Evolutionary conservation across 2,329 filamentous ascomycete species (phyloP).

Genomic region (Cytospora mali): DNA sequence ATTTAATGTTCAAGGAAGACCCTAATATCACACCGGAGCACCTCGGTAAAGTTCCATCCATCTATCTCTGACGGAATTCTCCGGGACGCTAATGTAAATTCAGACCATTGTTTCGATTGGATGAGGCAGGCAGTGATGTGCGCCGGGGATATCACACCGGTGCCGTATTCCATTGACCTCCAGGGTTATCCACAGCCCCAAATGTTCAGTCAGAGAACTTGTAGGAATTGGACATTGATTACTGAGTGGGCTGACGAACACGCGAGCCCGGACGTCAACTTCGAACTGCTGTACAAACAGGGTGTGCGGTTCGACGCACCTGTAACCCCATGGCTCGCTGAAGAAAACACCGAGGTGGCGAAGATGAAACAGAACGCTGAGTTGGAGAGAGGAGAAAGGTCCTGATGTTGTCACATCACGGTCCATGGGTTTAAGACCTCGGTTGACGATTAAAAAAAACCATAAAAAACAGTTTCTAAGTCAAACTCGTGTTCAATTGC

Average conservation of each 20-base stretch:
- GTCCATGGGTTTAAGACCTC: neutral
- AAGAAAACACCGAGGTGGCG: neutral
- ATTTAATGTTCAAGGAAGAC: neutral
- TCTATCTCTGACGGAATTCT: neutral
- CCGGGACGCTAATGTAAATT: neutral
- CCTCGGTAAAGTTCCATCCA: neutral
- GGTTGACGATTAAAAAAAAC: no score
- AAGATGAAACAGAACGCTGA: neutral
- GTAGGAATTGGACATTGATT: neutral
- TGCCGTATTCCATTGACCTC: neutral
- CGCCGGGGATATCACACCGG: neutral
- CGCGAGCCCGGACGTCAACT: neutral
- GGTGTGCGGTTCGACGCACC: neutral
- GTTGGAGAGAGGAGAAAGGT: neutral
- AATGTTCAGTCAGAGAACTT: neutral
- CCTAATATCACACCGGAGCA: neutral
- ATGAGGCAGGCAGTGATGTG: neutral
- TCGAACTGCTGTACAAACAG: neutral
- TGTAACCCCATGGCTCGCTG: neutral
- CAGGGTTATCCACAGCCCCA: neutral
- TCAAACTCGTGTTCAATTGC: neutral
- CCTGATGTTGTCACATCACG: neutral
- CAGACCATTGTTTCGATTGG: neutral
- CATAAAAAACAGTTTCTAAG: no score
- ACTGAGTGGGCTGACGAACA: slow-evolving; percentile 1